These are phyloP conservation scores for Kodamaea alishanica DNA, from an alignment of 1,139 yeast species.

Conservation along the genomic window DNA sequence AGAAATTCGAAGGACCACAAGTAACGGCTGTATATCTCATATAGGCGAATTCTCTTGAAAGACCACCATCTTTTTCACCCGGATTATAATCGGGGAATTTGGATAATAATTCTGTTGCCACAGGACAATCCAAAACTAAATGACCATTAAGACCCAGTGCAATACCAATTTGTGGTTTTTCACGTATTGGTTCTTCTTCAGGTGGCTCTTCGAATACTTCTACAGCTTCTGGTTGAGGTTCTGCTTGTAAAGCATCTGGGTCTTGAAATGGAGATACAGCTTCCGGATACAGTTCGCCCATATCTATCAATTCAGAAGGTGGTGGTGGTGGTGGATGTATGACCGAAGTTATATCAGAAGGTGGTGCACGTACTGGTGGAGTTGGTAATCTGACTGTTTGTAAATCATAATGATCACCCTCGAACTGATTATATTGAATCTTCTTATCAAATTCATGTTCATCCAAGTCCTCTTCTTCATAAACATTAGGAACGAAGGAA, in stretches of 20 bases:
- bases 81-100: constrained; percentile 42
- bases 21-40: constrained; percentile 52
- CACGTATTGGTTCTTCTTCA: constrained; percentile 31
- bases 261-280: constrained; percentile 40
- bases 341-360: constrained; percentile 6
- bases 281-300: not conserved
- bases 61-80: constrained; percentile 37
- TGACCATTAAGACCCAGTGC: constrained; percentile 46
- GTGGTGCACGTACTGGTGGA: constrained; percentile 22
- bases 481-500: constrained; percentile 47
- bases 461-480: constrained; percentile 43
- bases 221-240: constrained; percentile 9
- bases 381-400: constrained; percentile 31
- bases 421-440: constrained; percentile 39
- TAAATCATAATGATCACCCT: constrained; percentile 45
- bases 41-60: constrained; percentile 45
- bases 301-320: no score
- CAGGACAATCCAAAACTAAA: constrained; percentile 50
- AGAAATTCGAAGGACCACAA: constrained; percentile 48
- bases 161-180: constrained; percentile 36
- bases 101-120: constrained; percentile 43
- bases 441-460: constrained; percentile 40
- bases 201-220: constrained; percentile 28
- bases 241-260: constrained; percentile 5
- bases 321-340: constrained; percentile 9